Conservation (phyloP, 768 basidiomycete species). For the Russula sp. region DNA sequence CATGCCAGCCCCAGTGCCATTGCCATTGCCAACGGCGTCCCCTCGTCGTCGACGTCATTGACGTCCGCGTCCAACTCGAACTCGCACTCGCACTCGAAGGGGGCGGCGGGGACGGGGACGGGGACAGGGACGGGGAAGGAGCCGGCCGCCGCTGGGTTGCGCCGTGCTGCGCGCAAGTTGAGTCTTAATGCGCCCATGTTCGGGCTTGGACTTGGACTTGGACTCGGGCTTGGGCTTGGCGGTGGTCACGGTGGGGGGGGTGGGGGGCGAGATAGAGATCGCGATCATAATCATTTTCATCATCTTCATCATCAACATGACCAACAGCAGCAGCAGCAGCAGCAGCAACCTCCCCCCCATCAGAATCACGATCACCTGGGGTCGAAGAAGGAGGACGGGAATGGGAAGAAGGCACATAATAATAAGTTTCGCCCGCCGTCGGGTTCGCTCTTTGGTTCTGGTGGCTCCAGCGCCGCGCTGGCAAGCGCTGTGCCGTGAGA, state of each 20-base stretch:
- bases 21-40: no score
- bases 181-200: slow-evolving; percentile 57
- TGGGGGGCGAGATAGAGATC: slow-evolving; percentile 4
- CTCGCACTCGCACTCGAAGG: neutral
- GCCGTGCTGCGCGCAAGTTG: slow-evolving; percentile 41
- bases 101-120: slow-evolving; percentile 10
- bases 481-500: neutral
- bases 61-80: no score
- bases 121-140: slow-evolving; percentile 26
- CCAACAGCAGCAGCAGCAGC: neutral
- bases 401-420: neutral
- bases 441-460: neutral
- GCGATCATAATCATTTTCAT: neutral
- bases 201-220: slow-evolving; percentile 43
- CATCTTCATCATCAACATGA: neutral
- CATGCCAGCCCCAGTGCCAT: no score
- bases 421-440: neutral
- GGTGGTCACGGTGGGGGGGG: neutral
- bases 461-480: neutral
- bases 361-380: neutral
- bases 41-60: no score
- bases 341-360: no score
- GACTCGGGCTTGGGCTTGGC: slow-evolving; percentile 25
- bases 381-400: neutral
- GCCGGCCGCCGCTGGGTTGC: slow-evolving; percentile 35